Evolutionary conservation across 306 rosid species (phyloP).

Genomic region (Crataegus laevigata): DNA sequence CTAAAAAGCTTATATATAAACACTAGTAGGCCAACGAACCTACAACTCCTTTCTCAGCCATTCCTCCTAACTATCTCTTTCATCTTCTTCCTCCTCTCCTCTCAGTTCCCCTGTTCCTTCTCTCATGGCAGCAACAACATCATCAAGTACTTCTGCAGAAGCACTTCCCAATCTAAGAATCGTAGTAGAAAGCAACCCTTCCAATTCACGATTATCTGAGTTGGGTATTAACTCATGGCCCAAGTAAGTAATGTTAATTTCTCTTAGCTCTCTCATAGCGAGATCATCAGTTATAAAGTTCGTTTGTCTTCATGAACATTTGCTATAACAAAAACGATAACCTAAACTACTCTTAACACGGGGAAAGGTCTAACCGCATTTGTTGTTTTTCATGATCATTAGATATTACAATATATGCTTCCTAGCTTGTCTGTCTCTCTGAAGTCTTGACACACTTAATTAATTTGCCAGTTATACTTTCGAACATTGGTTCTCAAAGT

Average conservation of each 20-base stretch:
- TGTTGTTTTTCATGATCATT: not conserved
- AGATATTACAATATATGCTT: too few relatives aligned
- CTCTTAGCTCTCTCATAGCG: not conserved
- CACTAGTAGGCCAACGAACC: slow-evolving; percentile 25
- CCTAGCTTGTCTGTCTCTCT: not conserved
- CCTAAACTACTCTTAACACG: not conserved
- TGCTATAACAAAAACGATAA: not conserved
- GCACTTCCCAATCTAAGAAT: slow-evolving; percentile 10
- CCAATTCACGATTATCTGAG: slow-evolving; percentile 6
- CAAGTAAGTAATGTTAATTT: slow-evolving; percentile 9
- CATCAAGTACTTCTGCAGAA: slow-evolving; percentile 5
- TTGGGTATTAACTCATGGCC: slow-evolving; percentile 27
- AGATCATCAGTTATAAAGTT: too few relatives aligned
- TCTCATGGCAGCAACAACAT: slow-evolving; percentile 32
- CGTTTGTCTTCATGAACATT: not conserved
- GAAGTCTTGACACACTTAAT: not conserved
- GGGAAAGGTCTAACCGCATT: not conserved
- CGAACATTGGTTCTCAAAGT: too few relatives aligned
- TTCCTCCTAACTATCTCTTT: not conserved
- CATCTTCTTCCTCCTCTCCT: not conserved
- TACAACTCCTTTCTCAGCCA: not conserved
- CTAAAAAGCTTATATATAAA: not conserved
- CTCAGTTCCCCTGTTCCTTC: not conserved
- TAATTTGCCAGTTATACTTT: not conserved
- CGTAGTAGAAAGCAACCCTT: slow-evolving; percentile 15